Base-by-base conservation (phyloP, 306 rosid genomes). In the Lathyrus tuberosus region DNA sequence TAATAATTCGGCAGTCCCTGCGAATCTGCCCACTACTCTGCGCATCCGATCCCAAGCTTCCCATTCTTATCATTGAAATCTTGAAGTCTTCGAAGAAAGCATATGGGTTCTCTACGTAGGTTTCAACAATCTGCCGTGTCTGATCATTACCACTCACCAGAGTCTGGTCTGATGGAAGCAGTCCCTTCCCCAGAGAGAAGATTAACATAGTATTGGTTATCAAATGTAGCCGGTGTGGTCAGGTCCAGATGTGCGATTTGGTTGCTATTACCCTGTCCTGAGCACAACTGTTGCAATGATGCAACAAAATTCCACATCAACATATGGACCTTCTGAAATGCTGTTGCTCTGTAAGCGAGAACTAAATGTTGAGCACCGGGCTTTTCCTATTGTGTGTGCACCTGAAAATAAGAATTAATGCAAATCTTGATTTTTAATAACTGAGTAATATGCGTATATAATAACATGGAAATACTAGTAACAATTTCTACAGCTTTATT, bases 351-450 rank as follows among this genome's bases (percentile, higher is more conserved):
- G 92, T 40, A 90, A 66, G 42, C 95, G 87, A 24, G 87, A 70
- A 13, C 72, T 80, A 30, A 94, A 88, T 24, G 92, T 78, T n/a
- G 80, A 42, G 81, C 98, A 90, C 2, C 96, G 85, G 2, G 98
- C 96, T 81, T 74, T 89, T 31, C 97, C 98, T 13, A 88, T 81
- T 26, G 97, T 90, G 69, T 90, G 98, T 0, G 92, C 96, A 33
- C 97, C 96, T 88, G 61, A 52, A 38, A 52, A 9, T n/a, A 33
- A 11, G 10, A 13, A 30, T 30, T 3, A 0, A 3, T 22, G 17
- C 2, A 40, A 6, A 37, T 15, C 68, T 61, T 9, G 61, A 30
- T 69, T 72, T 26, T 61, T 13, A 24, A 3, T 35, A 13, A 47
- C 5, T 0, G 7, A 10, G 38, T 18, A 51, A 17, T 12, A 13